Conservation (phyloP, 345 rosid species). For the Reutealis trisperma region DNA sequence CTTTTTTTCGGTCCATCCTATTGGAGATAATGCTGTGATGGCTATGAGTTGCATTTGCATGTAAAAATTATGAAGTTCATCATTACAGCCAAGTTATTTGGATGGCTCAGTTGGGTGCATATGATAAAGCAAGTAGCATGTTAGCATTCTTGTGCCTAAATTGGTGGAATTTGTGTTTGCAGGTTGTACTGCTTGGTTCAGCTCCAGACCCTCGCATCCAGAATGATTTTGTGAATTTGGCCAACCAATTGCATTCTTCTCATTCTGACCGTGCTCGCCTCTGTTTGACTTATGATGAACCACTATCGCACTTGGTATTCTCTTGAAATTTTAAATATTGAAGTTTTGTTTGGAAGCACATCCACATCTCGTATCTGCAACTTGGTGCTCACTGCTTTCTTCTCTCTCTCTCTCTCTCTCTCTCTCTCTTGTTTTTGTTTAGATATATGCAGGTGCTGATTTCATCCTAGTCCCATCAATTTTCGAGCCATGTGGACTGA, state of each 20-base stretch:
- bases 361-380: background rate
- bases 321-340: constrained; percentile 12
- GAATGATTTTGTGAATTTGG: constrained; percentile 80
- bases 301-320: constrained; percentile 90
- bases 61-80: background rate
- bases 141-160: constrained; percentile 8
- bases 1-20: background rate
- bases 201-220: constrained; percentile 97
- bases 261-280: constrained; percentile 74
- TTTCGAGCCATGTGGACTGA: constrained; percentile 95
- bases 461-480: constrained; percentile 90
- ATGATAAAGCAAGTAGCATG: background rate
- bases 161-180: constrained; percentile 32
- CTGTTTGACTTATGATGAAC: constrained; percentile 86
- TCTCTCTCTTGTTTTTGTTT: background rate
- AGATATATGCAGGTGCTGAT: constrained; percentile 96
- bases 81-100: background rate
- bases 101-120: background rate
- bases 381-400: constrained; percentile 6
- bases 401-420: background rate
- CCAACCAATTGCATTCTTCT: constrained; percentile 70
- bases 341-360: background rate
- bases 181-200: constrained; percentile 93
- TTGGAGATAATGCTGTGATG: background rate
- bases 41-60: background rate